These are phyloP conservation scores for Firmiana major DNA, from an alignment of 345 rosid genomes.

Conservation along the genomic window DNA sequence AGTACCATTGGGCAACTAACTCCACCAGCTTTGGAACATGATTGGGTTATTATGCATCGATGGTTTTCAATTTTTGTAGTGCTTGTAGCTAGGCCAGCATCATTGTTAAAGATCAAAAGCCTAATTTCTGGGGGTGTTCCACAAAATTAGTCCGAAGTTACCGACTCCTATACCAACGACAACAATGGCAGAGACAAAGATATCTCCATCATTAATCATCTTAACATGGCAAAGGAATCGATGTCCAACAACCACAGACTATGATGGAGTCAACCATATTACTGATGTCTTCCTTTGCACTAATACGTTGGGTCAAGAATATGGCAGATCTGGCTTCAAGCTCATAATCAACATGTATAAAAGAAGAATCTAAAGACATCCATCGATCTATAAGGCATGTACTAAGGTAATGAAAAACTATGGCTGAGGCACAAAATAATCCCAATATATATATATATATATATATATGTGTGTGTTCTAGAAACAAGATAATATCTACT, in stretches of 20 bases:
- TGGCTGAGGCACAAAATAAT: no score
- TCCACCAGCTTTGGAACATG: conserved; percentile 46
- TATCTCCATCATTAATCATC: neutral
- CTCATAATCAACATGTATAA: no score
- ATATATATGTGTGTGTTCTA: neutral
- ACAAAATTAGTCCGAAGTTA: neutral
- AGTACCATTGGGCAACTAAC: conserved; percentile 23
- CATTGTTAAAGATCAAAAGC: neutral
- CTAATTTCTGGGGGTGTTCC: neutral
- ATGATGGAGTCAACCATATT: neutral
- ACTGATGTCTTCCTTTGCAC: neutral
- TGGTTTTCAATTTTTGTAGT: neutral
- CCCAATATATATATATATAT: no score
- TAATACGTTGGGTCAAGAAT: no score
- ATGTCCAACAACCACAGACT: neutral
- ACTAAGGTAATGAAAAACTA: no score
- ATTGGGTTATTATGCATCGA: conserved; percentile 1
- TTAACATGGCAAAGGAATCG: neutral
- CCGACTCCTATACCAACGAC: neutral
- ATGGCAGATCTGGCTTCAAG: no score
- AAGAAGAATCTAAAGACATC: no score
- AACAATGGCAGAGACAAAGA: neutral
- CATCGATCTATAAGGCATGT: no score
- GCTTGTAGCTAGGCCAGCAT: neutral
- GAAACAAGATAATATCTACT: neutral